A percentile compares a stretch with the other conserved stretches of the same genome.
Conservation (phyloP, 1,284 basidiomycete species). For the Peniophora sp. region DNA sequence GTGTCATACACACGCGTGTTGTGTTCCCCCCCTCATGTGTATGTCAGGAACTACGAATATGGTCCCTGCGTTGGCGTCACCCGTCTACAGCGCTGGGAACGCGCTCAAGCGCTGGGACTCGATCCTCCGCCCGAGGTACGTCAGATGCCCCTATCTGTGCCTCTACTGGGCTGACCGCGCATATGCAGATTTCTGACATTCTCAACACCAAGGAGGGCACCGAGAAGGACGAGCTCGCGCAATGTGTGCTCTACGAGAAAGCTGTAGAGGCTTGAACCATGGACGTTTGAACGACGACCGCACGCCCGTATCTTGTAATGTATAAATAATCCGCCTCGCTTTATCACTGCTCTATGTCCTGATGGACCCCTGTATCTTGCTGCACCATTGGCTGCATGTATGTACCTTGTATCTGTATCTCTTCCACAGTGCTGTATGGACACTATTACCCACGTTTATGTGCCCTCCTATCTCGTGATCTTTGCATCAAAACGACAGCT, state of each 20-base stretch:
- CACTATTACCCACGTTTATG: no score
- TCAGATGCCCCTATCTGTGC: slow-evolving; percentile 3
- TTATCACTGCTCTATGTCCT: no score
- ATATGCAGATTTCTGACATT: slow-evolving; percentile 64
- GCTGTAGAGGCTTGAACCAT: neutral
- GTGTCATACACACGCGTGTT: slow-evolving; percentile 14
- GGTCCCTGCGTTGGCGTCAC: slow-evolving; percentile 83
- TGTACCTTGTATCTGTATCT: no score
- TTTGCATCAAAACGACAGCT: no score
- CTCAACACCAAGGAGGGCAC: slow-evolving; percentile 49
- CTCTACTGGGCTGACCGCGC: neutral
- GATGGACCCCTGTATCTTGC: no score
- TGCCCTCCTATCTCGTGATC: no score
- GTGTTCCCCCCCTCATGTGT: neutral
- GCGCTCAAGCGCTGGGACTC: slow-evolving; percentile 75
- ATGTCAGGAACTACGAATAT: slow-evolving; percentile 63
- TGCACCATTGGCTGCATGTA: no score
- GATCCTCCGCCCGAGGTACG: slow-evolving; percentile 78
- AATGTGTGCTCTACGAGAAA: slow-evolving; percentile 38
- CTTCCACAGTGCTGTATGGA: no score
- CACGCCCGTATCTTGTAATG: no score
- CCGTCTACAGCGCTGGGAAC: slow-evolving; percentile 82
- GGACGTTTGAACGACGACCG: no score
- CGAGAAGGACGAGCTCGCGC: slow-evolving; percentile 33
- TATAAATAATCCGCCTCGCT: no score